Conservation (phyloP, 345 rosid genomes). For the Pugionium dolabratum region DNA sequence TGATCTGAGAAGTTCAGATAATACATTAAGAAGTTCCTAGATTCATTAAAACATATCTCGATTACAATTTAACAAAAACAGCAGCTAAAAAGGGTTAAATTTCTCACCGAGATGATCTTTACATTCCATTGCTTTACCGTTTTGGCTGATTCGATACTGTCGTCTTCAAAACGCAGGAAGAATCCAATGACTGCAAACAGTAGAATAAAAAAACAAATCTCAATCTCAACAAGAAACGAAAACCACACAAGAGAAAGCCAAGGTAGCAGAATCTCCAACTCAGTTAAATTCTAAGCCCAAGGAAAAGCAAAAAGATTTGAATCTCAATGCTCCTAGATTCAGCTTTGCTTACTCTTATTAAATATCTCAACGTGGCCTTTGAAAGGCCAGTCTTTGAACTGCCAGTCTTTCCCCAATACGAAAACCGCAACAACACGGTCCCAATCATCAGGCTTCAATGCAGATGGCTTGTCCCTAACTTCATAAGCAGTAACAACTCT, state of each 20-base stretch:
- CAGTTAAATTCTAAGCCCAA: not conserved
- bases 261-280: not conserved
- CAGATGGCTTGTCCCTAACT: conserved; percentile 84
- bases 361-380: conserved; percentile 95
- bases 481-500: conserved; percentile 90
- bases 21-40: not conserved
- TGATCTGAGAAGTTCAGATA: conserved; percentile 57
- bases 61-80: no score
- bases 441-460: conserved; percentile 87
- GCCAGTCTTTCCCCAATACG: conserved; percentile 97
- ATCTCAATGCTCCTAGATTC: not conserved
- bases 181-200: conserved; percentile 78
- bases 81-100: not conserved
- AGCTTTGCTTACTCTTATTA: conserved; percentile 66
- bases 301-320: not conserved
- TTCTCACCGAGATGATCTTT: conserved; percentile 83
- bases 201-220: no score
- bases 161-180: conserved; percentile 93
- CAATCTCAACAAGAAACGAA: no score
- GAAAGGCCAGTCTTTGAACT: conserved; percentile 98
- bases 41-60: no score
- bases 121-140: conserved; percentile 98
- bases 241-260: no score
- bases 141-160: conserved; percentile 90
- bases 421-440: conserved; percentile 77